Conservation (phyloP, 768 basidiomycete species). For the Hericium alpestre region DNA sequence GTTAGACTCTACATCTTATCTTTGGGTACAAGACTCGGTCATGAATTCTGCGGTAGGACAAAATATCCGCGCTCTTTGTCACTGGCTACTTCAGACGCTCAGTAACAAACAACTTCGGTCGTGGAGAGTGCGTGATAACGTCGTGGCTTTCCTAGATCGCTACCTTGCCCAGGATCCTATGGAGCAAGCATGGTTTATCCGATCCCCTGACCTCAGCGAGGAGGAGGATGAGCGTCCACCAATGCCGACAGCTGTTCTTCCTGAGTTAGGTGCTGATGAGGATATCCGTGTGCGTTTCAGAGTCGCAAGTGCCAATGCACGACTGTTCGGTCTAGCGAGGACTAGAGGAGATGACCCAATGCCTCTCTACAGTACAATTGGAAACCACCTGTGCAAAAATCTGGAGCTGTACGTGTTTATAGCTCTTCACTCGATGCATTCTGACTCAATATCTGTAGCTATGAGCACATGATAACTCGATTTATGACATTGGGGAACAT, state of each 20-base stretch:
- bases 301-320: slow-evolving; percentile 47
- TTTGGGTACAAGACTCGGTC: slow-evolving; percentile 38
- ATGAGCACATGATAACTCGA: slow-evolving; percentile 67
- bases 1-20: slow-evolving; percentile 49
- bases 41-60: slow-evolving; percentile 23
- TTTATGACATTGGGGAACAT: slow-evolving; percentile 64
- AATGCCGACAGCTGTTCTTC: slow-evolving; percentile 37
- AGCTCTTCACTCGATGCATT: neutral
- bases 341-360: slow-evolving; percentile 21
- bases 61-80: slow-evolving; percentile 38
- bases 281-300: slow-evolving; percentile 84
- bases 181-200: slow-evolving; percentile 36
- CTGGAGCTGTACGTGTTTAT: slow-evolving; percentile 37
- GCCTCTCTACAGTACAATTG: slow-evolving; percentile 38
- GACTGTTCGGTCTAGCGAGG: slow-evolving; percentile 43
- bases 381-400: slow-evolving; percentile 31
- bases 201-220: neutral
- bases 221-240: slow-evolving; percentile 1
- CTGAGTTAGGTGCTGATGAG: slow-evolving; percentile 46
- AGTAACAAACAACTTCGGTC: slow-evolving; percentile 32
- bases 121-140: slow-evolving; percentile 59
- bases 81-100: slow-evolving; percentile 42
- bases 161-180: slow-evolving; percentile 53
- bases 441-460: slow-evolving; percentile 15
- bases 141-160: slow-evolving; percentile 53